Percentiles rank a stretch among this genome's conserved stretches.
Evolutionary conservation across 306 rosid species (phyloP).

Genomic region (Prunus campanulata): DNA sequence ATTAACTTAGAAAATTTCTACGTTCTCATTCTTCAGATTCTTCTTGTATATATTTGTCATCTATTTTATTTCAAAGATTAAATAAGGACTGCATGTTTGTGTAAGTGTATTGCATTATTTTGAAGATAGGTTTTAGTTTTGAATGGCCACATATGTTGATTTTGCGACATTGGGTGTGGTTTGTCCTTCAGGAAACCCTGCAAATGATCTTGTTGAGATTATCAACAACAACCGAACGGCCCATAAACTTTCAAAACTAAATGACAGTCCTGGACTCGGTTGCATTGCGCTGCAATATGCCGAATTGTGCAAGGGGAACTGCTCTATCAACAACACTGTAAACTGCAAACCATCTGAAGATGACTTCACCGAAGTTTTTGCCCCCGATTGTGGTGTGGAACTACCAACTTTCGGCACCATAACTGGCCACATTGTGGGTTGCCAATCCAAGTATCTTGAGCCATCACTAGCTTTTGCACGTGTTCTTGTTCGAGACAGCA

Average conservation of each 20-base stretch:
- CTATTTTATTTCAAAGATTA: background rate
- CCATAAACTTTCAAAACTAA: slow-evolving; percentile 54
- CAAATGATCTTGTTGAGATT: slow-evolving; percentile 64
- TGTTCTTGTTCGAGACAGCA: slow-evolving; percentile 52
- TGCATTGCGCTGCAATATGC: slow-evolving; percentile 92
- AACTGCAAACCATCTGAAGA: slow-evolving; percentile 79
- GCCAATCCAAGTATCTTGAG: slow-evolving; percentile 63
- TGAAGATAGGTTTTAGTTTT: background rate
- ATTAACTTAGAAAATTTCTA: background rate
- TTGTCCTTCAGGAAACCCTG: slow-evolving; percentile 73
- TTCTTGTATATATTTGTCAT: background rate
- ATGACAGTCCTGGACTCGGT: slow-evolving; percentile 80
- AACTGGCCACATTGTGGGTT: slow-evolving; percentile 65
- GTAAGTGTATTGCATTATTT: background rate
- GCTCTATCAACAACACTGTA: slow-evolving; percentile 52
- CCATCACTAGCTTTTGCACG: slow-evolving; percentile 57
- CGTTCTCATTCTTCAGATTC: background rate
- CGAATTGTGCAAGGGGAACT: slow-evolving; percentile 72
- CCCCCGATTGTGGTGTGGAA: slow-evolving; percentile 91
- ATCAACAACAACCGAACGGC: slow-evolving; percentile 79
- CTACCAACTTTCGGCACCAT: slow-evolving; percentile 79
- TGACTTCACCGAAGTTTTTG: slow-evolving; percentile 83
- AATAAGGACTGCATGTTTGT: background rate
- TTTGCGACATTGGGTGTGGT: slow-evolving; percentile 4
- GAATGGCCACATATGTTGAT: background rate